These are phyloP conservation scores for Pilatotrama ljubarskyi DNA, from an alignment of 768 basidiomycete species.

Conservation along the genomic window DNA sequence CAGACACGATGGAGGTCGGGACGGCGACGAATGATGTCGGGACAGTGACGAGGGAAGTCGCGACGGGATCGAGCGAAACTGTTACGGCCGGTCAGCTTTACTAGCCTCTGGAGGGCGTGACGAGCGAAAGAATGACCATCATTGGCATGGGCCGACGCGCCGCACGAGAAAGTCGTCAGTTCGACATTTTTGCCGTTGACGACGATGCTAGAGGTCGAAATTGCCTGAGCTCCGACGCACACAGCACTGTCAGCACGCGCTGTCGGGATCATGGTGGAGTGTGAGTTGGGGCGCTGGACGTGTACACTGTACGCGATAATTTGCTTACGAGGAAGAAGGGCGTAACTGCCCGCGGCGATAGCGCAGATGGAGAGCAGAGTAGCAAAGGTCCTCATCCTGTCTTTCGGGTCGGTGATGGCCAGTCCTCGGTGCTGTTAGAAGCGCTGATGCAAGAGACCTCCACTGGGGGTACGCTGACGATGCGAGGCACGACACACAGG, in stretches of 20 bases:
- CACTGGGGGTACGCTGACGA: neutral
- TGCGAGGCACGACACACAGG: neutral
- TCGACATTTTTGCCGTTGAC: conserved; percentile 13
- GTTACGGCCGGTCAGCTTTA: too few species aligned
- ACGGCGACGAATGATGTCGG: neutral
- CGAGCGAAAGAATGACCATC: neutral
- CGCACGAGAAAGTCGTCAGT: conserved; percentile 16
- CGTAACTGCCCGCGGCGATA: conserved; percentile 5
- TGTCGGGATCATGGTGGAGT: too few species aligned
- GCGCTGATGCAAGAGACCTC: neutral
- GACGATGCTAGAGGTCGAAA: conserved; percentile 4
- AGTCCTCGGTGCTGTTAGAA: neutral
- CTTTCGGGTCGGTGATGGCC: neutral
- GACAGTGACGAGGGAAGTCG: neutral
- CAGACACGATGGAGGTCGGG: neutral
- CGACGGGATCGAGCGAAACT: neutral
- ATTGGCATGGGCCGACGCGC: neutral
- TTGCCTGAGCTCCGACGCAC: neutral
- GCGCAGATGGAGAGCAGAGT: conserved; percentile 12
- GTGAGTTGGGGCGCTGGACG: too few species aligned
- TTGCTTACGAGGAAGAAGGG: conserved; percentile 6
- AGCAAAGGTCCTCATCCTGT: conserved; percentile 13
- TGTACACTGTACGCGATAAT: neutral
- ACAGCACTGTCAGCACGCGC: neutral
- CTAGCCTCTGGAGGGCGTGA: neutral